Percentiles rank a stretch among this genome's conserved stretches.
phyloP scores from a whole-genome alignment of 306 rosid species.

The Dryas octopetala region DNA sequence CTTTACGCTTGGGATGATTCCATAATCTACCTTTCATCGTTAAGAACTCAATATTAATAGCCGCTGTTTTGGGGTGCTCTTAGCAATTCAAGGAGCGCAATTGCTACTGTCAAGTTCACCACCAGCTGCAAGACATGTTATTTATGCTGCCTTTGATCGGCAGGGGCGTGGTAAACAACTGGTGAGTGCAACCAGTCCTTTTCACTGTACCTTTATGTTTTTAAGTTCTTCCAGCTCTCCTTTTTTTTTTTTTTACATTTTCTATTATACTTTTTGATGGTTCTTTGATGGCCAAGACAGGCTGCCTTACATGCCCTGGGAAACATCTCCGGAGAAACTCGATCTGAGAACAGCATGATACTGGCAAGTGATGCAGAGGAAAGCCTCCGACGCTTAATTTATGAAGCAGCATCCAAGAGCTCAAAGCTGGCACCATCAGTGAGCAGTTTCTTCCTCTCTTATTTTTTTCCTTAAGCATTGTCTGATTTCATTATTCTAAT shows the following conservation, averaged over 20 bases:
- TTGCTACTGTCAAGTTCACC: conserved; percentile 58
- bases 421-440: conserved; percentile 81
- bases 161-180: conserved; percentile 82
- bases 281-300: conserved; percentile 40
- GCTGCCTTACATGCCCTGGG: conserved; percentile 91
- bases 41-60: conserved; percentile 15
- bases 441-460: conserved; percentile 29
- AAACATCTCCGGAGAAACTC: conserved; percentile 73
- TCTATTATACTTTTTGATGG: conserved; percentile 2
- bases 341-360: conserved; percentile 49
- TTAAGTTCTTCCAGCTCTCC: conserved; percentile 1
- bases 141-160: conserved; percentile 67
- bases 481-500: neutral
- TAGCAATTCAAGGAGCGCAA: conserved; percentile 70
- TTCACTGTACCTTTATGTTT: conserved; percentile 1
- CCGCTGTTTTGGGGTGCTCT: conserved; percentile 22
- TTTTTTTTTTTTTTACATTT: neutral
- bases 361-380: conserved; percentile 70
- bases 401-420: conserved; percentile 65
- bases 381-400: conserved; percentile 58
- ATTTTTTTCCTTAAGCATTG: conserved; percentile 12
- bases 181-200: conserved; percentile 47
- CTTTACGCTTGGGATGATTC: neutral
- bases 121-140: conserved; percentile 72
- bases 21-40: neutral